Evolutionary conservation across 495 filamentous ascomycete genomes (phyloP).

Genomic region (Amorphotheca resinae): DNA sequence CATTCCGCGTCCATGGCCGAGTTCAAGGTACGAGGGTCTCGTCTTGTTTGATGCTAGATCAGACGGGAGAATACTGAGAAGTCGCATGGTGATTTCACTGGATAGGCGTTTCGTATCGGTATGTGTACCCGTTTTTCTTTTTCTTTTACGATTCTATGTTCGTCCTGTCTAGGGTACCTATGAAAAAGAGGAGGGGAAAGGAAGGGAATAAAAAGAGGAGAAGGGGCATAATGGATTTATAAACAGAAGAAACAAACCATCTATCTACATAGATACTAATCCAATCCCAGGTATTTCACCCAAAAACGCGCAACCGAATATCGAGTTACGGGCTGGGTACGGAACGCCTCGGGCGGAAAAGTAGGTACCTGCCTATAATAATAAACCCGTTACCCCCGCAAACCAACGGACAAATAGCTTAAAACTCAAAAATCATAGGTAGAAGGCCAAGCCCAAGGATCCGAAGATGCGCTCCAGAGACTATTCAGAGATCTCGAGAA

Average conservation of each 20-base stretch:
- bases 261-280: too few species aligned
- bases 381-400: too few species aligned
- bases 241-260: not conserved
- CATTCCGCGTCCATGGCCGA: conserved; percentile 7
- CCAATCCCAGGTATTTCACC: conserved; percentile 60
- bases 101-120: conserved; percentile 12
- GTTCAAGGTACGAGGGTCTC: conserved; percentile 3
- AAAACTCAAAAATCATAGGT: too few species aligned
- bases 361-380: conserved; percentile 32
- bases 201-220: too few species aligned
- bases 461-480: conserved; percentile 44
- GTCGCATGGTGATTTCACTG: too few species aligned
- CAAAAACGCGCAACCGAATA: conserved; percentile 51
- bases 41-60: not conserved
- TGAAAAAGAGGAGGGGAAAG: too few species aligned
- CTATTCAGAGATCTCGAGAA: conserved; percentile 65
- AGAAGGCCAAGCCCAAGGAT: conserved; percentile 79
- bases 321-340: conserved; percentile 66
- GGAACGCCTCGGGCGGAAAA: conserved; percentile 60
- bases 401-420: too few species aligned
- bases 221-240: too few species aligned
- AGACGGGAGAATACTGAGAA: not conserved
- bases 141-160: too few species aligned
- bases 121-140: not conserved
- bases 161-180: too few species aligned